These are phyloP conservation scores for Schizophyllum commune DNA, from an alignment of 1,284 basidiomycete species.

Conservation along the genomic window DNA sequence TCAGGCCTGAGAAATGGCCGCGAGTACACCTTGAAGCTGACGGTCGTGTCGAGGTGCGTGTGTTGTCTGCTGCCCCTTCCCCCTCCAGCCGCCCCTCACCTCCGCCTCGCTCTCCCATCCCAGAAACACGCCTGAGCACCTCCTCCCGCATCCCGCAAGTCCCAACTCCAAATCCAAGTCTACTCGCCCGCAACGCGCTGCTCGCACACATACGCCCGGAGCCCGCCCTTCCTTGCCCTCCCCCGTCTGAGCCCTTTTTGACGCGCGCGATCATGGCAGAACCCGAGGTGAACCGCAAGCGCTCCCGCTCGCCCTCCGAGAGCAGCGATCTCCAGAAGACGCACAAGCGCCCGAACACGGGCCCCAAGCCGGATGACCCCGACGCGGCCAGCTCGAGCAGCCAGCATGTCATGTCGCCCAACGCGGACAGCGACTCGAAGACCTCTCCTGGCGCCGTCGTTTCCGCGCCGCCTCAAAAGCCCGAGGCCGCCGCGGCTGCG, in stretches of 20 bases:
- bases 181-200: neutral
- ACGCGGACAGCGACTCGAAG: conserved; percentile 20
- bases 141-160: neutral
- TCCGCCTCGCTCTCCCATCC: neutral
- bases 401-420: conserved; percentile 12
- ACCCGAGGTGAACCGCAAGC: conserved; percentile 69
- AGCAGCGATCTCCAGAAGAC: conserved; percentile 62
- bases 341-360: conserved; percentile 77
- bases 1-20: neutral
- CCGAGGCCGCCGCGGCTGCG: conserved; percentile 35
- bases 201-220: neutral
- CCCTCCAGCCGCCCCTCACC: neutral
- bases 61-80: neutral
- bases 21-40: neutral
- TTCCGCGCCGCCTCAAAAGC: neutral
- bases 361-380: conserved; percentile 25
- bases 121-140: neutral
- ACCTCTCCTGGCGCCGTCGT: conserved; percentile 30
- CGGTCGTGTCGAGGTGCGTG: neutral
- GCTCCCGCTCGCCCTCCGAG: conserved; percentile 80
- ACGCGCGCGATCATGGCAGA: neutral
- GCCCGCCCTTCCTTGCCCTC: neutral
- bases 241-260: neutral
- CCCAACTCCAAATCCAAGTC: neutral
- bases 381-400: conserved; percentile 19